Conservation (phyloP, 2,329 filamentous ascomycete species). For the Fusarium concolor region DNA sequence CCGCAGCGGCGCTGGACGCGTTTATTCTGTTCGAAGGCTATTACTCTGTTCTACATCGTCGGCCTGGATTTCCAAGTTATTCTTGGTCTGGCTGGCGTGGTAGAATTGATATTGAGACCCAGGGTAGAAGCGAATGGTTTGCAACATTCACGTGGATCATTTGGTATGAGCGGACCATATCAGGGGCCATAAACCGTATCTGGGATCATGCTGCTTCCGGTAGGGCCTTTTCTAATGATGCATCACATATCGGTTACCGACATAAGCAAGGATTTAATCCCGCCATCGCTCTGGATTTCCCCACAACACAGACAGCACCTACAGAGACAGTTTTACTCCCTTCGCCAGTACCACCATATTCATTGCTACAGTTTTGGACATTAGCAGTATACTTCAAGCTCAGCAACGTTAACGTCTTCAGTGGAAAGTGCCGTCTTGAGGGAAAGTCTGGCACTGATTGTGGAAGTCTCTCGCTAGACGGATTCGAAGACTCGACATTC, state of each 20-base stretch:
- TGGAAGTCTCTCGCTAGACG: background rate
- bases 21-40: background rate
- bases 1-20: background rate
- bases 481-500: background rate
- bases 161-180: background rate
- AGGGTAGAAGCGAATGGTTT: too few relatives aligned
- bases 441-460: background rate
- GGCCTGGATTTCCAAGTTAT: conserved; percentile 28
- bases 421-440: background rate
- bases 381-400: background rate
- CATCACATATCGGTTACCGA: background rate
- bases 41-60: background rate
- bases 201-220: background rate
- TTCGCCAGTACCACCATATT: background rate
- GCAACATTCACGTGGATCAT: background rate
- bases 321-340: background rate
- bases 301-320: background rate
- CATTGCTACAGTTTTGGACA: background rate
- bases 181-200: background rate
- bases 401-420: background rate
- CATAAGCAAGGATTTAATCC: background rate
- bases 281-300: background rate
- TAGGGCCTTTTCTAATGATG: background rate
- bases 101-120: background rate
- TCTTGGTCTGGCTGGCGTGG: conserved; percentile 34